Conservation (phyloP, 176 grass and related monocot species). For the Triticum dicoccoides region DNA sequence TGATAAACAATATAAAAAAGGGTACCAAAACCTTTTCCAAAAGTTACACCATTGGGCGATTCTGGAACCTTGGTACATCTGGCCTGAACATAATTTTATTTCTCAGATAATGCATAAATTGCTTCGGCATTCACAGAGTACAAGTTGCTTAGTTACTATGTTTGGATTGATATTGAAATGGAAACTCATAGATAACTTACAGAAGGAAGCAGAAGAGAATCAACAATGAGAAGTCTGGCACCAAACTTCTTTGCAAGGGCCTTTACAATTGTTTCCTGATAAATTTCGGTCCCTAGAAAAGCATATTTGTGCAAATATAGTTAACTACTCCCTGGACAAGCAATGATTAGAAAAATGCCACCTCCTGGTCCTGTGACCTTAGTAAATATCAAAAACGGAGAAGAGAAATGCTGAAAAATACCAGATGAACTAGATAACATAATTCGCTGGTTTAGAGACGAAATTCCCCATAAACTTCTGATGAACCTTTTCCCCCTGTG, state of each 20-base stretch:
- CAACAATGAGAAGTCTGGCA: slow-evolving; percentile 68
- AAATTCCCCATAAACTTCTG: slow-evolving; percentile 39
- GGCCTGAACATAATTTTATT: slow-evolving; percentile 25
- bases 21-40: slow-evolving; percentile 58
- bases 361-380: neutral
- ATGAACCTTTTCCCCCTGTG: slow-evolving; percentile 40
- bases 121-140: neutral
- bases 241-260: slow-evolving; percentile 72
- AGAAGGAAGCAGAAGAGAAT: slow-evolving; percentile 57
- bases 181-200: slow-evolving; percentile 45
- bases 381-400: neutral
- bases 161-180: slow-evolving; percentile 4
- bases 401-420: slow-evolving; percentile 19
- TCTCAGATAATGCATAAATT: neutral
- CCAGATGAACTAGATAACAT: slow-evolving; percentile 71
- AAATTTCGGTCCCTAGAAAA: slow-evolving; percentile 66
- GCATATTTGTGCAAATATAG: slow-evolving; percentile 8
- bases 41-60: neutral
- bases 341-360: neutral
- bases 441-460: slow-evolving; percentile 64
- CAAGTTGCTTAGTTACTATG: neutral
- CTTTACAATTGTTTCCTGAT: slow-evolving; percentile 77
- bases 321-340: neutral
- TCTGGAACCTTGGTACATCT: too few species aligned
- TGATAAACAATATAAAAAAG: neutral